Percentiles rank a stretch among this genome's conserved stretches.
Conservation (phyloP, 2,329 filamentous ascomycete species). For the Talaromyces amestolkiae region DNA sequence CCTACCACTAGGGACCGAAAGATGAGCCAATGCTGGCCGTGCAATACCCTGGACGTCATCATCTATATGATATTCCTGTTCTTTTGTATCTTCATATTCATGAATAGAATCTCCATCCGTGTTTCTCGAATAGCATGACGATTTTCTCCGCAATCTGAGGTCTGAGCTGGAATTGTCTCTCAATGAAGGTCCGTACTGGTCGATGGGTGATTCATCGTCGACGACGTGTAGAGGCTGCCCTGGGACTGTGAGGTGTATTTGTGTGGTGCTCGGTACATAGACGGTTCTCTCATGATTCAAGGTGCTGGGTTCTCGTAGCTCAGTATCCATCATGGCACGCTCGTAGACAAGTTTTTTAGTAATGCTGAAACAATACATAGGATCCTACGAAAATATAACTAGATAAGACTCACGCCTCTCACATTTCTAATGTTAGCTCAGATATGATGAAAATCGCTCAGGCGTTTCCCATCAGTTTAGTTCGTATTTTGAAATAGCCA, state of each 20-base stretch:
- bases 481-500: background rate
- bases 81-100: background rate
- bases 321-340: background rate
- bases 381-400: background rate
- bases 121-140: slow-evolving; percentile 13
- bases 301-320: background rate
- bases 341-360: background rate
- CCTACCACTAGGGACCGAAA: background rate
- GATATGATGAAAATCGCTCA: background rate
- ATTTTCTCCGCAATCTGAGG: background rate
- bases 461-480: background rate
- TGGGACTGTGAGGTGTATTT: background rate
- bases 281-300: background rate
- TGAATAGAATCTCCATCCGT: background rate
- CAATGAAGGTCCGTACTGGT: slow-evolving; percentile 8
- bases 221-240: background rate
- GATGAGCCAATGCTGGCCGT: background rate
- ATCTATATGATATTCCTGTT: background rate
- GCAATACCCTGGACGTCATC: background rate
- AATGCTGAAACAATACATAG: background rate
- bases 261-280: background rate
- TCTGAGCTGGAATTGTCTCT: background rate
- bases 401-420: background rate
- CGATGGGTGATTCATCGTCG: slow-evolving; percentile 13
- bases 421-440: background rate